phyloP scores from a whole-genome alignment of 768 basidiomycete species.

The Hericium coralloides region DNA sequence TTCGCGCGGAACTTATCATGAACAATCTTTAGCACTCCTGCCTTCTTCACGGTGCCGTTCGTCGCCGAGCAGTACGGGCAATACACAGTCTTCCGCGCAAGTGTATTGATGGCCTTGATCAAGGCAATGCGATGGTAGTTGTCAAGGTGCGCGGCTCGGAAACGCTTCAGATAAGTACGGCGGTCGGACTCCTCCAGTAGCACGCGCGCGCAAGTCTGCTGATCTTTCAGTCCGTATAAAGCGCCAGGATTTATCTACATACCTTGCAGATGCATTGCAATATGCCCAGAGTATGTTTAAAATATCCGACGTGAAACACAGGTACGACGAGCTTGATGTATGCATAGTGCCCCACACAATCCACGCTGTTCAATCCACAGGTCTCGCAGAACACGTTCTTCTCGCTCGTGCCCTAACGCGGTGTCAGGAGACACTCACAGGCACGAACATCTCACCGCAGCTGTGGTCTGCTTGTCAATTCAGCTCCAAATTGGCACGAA shows the following conservation, averaged over 20 bases:
- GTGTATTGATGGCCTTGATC: slow-evolving; percentile 75
- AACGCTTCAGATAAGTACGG: slow-evolving; percentile 76
- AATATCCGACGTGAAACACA: slow-evolving; percentile 99
- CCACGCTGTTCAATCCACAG: slow-evolving; percentile 83
- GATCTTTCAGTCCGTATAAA: background rate
- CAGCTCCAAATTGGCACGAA: background rate
- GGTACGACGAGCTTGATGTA: slow-evolving; percentile 97
- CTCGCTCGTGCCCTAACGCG: slow-evolving; percentile 80
- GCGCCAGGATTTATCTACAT: slow-evolving; percentile 8
- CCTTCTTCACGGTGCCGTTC: slow-evolving; percentile 96
- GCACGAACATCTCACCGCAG: background rate
- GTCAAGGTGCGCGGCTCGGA: slow-evolving; percentile 87
- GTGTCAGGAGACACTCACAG: background rate
- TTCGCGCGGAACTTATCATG: slow-evolving; percentile 97
- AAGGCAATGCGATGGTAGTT: slow-evolving; percentile 81
- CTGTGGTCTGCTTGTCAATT: too few species aligned
- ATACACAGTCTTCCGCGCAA: slow-evolving; percentile 83
- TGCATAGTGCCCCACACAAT: slow-evolving; percentile 97
- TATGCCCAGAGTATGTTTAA: slow-evolving; percentile 89
- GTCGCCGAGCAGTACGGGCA: slow-evolving; percentile 91
- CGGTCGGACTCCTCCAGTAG: slow-evolving; percentile 84
- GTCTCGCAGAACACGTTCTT: slow-evolving; percentile 92
- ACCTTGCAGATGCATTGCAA: slow-evolving; percentile 98
- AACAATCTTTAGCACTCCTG: slow-evolving; percentile 88
- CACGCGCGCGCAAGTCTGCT: slow-evolving; percentile 83